Evolutionary conservation across 148 eudicot species (phyloP).

Genomic region (Rhododendron simsii): DNA sequence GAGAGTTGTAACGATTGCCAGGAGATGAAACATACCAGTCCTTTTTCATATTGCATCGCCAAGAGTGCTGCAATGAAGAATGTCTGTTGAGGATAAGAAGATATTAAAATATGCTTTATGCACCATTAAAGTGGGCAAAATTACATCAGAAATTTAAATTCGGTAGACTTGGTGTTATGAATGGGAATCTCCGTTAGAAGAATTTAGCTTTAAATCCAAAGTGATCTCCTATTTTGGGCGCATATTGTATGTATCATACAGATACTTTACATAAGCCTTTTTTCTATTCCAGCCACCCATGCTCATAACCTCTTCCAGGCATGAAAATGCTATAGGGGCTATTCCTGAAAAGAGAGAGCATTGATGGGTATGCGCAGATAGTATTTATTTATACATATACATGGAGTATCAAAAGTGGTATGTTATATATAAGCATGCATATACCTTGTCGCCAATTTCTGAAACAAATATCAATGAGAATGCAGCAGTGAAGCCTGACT

Average conservation of each 20-base stretch:
- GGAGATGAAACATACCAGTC: constrained; percentile 58
- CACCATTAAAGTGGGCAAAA: not conserved
- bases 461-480: constrained; percentile 86
- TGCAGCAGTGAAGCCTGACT: constrained; percentile 95
- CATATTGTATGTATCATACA: not conserved
- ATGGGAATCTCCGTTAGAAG: not conserved
- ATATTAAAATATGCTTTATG: not conserved
- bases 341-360: not conserved
- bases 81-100: constrained; percentile 49
- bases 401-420: not conserved
- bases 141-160: not conserved
- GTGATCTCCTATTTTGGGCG: not conserved
- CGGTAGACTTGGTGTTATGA: not conserved
- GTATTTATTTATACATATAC: not conserved
- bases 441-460: constrained; percentile 98
- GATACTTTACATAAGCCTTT: not conserved
- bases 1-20: not conserved
- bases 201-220: not conserved
- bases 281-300: not conserved
- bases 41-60: constrained; percentile 92
- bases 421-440: not conserved
- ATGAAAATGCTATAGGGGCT: not conserved
- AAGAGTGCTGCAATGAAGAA: constrained; percentile 96
- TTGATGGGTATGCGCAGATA: not conserved
- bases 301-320: not conserved